Evolutionary conservation across 768 basidiomycete genomes (phyloP).

Genomic region (Macrolepiota dolichaula): DNA sequence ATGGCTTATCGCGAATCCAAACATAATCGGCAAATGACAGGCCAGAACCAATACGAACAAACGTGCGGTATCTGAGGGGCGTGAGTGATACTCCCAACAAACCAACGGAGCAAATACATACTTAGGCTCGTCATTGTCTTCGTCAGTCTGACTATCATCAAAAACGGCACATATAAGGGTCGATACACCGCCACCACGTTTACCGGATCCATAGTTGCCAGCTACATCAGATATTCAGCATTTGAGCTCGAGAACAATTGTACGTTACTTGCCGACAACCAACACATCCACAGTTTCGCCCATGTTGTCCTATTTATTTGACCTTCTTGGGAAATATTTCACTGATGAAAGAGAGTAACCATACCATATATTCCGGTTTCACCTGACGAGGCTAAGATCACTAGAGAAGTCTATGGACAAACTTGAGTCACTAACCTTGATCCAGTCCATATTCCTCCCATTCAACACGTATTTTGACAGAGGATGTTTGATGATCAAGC

Average conservation of each 20-base stretch:
- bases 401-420: not conserved
- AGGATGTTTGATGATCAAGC: slow-evolving; percentile 88
- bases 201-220: slow-evolving; percentile 86
- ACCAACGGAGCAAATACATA: slow-evolving; percentile 25
- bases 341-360: slow-evolving; percentile 10
- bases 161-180: slow-evolving; percentile 86
- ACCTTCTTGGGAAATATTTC: not conserved
- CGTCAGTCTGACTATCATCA: slow-evolving; percentile 59
- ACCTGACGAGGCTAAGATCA: slow-evolving; percentile 46
- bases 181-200: slow-evolving; percentile 85
- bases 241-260: not conserved
- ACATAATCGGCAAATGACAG: slow-evolving; percentile 83
- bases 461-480: slow-evolving; percentile 79
- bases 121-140: slow-evolving; percentile 64
- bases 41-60: slow-evolving; percentile 90
- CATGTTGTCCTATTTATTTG: slow-evolving; percentile 67
- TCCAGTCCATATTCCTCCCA: slow-evolving; percentile 88
- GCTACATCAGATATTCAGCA: slow-evolving; percentile 36
- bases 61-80: slow-evolving; percentile 68
- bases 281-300: slow-evolving; percentile 91
- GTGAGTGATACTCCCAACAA: not conserved
- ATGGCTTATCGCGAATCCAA: slow-evolving; percentile 79
- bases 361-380: slow-evolving; percentile 85
- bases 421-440: slow-evolving; percentile 59
- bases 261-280: slow-evolving; percentile 65